These are phyloP conservation scores for Mycena amicta DNA, from an alignment of 768 basidiomycete genomes.

Conservation along the genomic window DNA sequence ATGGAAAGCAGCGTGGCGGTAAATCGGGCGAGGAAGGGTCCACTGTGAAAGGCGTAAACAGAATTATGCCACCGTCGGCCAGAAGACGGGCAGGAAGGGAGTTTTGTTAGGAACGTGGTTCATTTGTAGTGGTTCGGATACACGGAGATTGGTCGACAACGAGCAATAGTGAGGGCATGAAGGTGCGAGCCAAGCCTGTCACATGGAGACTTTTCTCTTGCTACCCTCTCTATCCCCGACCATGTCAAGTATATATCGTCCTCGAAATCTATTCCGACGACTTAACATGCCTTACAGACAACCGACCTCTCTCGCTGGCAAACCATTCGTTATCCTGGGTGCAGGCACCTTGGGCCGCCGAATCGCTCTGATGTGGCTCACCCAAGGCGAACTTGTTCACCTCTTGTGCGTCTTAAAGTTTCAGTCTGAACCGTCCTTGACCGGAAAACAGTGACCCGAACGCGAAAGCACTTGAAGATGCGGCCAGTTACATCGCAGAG, in stretches of 20 bases:
- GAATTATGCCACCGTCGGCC: neutral
- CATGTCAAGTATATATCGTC: neutral
- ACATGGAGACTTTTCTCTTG: neutral
- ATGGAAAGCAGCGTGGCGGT: no score
- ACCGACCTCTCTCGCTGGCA: slow-evolving; percentile 11
- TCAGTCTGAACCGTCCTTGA: neutral
- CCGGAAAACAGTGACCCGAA: slow-evolving; percentile 9
- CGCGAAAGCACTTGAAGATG: slow-evolving; percentile 13
- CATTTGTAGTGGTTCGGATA: neutral
- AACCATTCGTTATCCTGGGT: slow-evolving; percentile 15
- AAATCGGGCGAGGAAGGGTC: neutral
- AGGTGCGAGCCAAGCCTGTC: no score
- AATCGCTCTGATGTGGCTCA: slow-evolving; percentile 23
- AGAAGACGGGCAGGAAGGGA: neutral
- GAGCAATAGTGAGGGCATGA: no score
- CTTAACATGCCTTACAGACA: slow-evolving; percentile 12
- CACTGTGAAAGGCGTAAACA: neutral
- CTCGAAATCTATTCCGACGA: neutral
- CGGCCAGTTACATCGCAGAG: slow-evolving; percentile 7
- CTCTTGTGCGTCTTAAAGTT: slow-evolving; percentile 3
- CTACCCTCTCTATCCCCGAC: neutral
- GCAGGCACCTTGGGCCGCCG: slow-evolving; percentile 19
- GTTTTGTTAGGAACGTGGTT: neutral
- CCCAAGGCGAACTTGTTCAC: slow-evolving; percentile 19
- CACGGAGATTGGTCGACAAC: neutral